Conservation (phyloP, 1,284 basidiomycete genomes). For the Hortiboletus rubellus region DNA sequence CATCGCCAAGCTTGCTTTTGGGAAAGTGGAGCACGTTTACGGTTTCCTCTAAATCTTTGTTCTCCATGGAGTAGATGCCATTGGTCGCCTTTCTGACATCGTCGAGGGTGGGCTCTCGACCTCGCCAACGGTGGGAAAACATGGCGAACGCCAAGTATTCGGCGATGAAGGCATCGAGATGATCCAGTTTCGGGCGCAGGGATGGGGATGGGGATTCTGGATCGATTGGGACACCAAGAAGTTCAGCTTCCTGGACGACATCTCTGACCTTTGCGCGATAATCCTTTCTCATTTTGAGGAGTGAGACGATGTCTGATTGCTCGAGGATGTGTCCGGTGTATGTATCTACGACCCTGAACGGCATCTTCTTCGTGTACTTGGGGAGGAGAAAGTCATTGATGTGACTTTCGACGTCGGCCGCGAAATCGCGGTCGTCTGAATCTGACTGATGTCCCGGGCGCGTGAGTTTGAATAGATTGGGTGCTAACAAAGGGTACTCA, state of each 20-base stretch:
- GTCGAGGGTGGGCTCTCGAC: constrained; percentile 12
- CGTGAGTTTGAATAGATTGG: not conserved
- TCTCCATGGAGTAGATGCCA: constrained; percentile 18
- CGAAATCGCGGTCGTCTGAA: constrained; percentile 6
- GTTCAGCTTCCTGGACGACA: constrained; percentile 11
- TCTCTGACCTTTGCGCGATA: constrained; percentile 12
- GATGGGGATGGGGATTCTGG: not conserved
- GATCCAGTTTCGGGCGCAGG: constrained; percentile 1
- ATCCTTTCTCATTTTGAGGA: constrained; percentile 16
- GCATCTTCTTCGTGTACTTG: constrained; percentile 23
- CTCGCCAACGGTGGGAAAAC: constrained; percentile 27
- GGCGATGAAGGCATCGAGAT: constrained; percentile 17
- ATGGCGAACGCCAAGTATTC: constrained; percentile 25
- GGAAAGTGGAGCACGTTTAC: not conserved
- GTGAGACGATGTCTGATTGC: constrained; percentile 13
- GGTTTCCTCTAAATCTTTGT: not conserved
- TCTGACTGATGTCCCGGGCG: not conserved
- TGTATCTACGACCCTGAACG: constrained; percentile 25
- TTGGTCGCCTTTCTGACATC: constrained; percentile 12
- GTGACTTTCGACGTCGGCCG: constrained; percentile 9
- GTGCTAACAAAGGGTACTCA: not conserved
- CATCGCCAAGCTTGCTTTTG: not conserved
- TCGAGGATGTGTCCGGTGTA: constrained; percentile 27
- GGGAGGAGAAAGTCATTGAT: constrained; percentile 17
- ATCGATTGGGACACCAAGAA: not conserved